These are phyloP conservation scores for Geotrichum candidum DNA, from an alignment of 1,139 yeast genomes.

Conservation along the genomic window DNA sequence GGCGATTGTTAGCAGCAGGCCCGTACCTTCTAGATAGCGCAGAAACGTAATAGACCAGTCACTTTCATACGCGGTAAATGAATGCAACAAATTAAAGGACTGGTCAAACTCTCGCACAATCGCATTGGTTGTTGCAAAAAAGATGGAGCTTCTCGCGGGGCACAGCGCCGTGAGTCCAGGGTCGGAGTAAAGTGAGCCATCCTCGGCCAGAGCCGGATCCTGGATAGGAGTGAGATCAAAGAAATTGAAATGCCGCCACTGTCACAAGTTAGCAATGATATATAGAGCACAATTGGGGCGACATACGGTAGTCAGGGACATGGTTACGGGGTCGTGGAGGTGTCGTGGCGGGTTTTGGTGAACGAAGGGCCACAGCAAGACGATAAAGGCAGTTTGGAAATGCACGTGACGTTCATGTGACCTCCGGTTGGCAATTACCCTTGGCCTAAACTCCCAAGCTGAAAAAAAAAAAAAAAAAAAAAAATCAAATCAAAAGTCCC, in stretches of 20 bases:
- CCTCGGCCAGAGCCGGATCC: constrained; percentile 64
- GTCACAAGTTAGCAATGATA: background rate
- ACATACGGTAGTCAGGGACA: constrained; percentile 17
- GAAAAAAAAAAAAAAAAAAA: constrained; percentile 2
- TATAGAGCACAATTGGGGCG: background rate
- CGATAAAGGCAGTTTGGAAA: background rate
- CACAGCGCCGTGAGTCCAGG: constrained; percentile 59
- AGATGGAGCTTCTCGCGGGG: constrained; percentile 48
- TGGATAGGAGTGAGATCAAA: constrained; percentile 77
- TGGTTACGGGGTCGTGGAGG: background rate
- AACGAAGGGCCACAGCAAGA: background rate
- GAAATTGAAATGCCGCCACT: constrained; percentile 87
- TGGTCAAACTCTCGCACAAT: constrained; percentile 54
- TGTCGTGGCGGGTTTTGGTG: background rate
- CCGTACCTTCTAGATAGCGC: constrained; percentile 43
- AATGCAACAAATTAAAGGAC: constrained; percentile 42
- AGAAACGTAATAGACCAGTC: constrained; percentile 61
- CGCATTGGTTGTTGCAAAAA: constrained; percentile 53
- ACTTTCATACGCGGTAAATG: constrained; percentile 54
- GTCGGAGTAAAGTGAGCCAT: constrained; percentile 67
- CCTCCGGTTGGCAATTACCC: constrained; percentile 1
- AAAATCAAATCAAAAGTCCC: background rate
- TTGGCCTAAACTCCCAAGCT: background rate
- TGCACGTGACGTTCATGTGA: background rate
- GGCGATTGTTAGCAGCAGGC: constrained; percentile 61